Conservation (phyloP, 106 monocot genomes). For the Gastrodia elata region DNA sequence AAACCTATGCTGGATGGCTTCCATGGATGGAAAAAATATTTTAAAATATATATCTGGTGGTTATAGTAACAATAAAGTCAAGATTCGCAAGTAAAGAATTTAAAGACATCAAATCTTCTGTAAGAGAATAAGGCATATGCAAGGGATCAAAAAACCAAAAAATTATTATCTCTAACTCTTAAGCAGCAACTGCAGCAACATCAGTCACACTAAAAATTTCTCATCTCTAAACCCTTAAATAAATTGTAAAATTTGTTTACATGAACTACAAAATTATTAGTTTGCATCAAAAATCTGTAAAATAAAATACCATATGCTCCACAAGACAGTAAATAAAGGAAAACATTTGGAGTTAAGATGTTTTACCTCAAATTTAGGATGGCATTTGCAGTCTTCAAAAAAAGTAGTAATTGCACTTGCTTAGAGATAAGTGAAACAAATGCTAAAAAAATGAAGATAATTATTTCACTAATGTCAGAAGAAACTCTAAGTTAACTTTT, state of each 20-base stretch:
- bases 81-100: neutral
- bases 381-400: too few relatives aligned
- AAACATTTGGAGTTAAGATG: too few relatives aligned
- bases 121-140: neutral
- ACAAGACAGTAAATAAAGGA: neutral
- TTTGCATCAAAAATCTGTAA: neutral
- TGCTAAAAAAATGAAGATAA: too few relatives aligned
- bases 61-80: neutral
- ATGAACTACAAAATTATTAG: neutral
- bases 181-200: too few relatives aligned
- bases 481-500: too few relatives aligned
- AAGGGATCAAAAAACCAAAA: neutral
- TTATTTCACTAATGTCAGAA: too few relatives aligned
- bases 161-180: neutral
- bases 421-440: too few relatives aligned
- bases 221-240: neutral
- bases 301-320: neutral
- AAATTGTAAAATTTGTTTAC: neutral
- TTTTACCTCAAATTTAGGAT: too few relatives aligned
- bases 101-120: neutral
- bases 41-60: too few relatives aligned
- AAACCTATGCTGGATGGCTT: too few relatives aligned
- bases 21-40: too few relatives aligned
- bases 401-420: too few relatives aligned
- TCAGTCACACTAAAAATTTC: neutral